Evolutionary conservation across 768 basidiomycete species (phyloP).

Genomic region (Daedaleopsis sinensis): DNA sequence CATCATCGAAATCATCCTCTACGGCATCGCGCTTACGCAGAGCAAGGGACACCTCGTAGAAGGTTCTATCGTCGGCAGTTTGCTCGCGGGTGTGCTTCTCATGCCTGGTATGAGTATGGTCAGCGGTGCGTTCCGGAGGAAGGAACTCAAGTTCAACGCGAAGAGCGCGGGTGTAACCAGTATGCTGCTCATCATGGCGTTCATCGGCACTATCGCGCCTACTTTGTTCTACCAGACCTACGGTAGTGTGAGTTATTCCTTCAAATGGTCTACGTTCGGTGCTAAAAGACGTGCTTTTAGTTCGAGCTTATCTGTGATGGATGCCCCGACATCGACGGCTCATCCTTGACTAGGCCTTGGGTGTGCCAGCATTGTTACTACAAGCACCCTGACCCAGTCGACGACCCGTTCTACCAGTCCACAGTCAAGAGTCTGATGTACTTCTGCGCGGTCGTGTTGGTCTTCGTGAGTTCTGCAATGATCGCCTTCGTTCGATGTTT

Average conservation of each 20-base stretch:
- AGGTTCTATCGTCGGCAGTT: slow-evolving; percentile 93
- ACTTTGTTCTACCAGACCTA: slow-evolving; percentile 98
- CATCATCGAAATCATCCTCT: slow-evolving; percentile 96
- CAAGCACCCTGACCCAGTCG: slow-evolving; percentile 88
- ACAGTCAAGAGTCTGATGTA: slow-evolving; percentile 97
- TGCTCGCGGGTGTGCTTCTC: slow-evolving; percentile 92
- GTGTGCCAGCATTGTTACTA: slow-evolving; percentile 92
- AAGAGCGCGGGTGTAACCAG: slow-evolving; percentile 98
- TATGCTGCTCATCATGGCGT: slow-evolving; percentile 99
- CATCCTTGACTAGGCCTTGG: slow-evolving; percentile 58
- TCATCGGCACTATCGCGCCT: slow-evolving; percentile 93
- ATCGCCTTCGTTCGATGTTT: slow-evolving; percentile 1
- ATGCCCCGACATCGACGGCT: slow-evolving; percentile 51
- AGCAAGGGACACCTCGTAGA: slow-evolving; percentile 94
- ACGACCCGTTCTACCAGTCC: slow-evolving; percentile 95
- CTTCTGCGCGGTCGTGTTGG: slow-evolving; percentile 86
- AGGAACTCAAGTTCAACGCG: slow-evolving; percentile 99
- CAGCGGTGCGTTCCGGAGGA: slow-evolving; percentile 82
- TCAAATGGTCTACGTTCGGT: slow-evolving; percentile 10
- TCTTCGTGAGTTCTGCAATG: slow-evolving; percentile 67
- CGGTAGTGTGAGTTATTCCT: slow-evolving; percentile 76
- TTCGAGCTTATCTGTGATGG: slow-evolving; percentile 87
- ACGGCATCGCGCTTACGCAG: slow-evolving; percentile 86
- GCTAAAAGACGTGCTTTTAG: slow-evolving; percentile 40
- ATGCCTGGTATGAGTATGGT: slow-evolving; percentile 99